Percentiles rank a stretch among this genome's conserved stretches.
Evolutionary conservation across 352 stramenopile genomes (phyloP).

Genomic region (Phytophthora multivora): DNA sequence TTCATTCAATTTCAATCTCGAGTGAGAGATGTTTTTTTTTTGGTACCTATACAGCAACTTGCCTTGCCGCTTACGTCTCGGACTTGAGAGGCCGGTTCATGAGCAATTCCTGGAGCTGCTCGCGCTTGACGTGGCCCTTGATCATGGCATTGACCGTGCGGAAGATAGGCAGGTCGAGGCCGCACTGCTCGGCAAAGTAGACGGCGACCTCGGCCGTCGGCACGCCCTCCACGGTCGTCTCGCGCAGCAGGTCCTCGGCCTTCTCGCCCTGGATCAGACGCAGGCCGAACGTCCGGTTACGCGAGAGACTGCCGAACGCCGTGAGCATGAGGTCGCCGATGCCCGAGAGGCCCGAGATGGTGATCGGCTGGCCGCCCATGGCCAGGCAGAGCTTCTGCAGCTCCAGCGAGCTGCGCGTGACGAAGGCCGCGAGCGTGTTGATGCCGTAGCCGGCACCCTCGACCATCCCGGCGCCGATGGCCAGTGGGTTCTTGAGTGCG

Average conservation of each 20-base stretch:
- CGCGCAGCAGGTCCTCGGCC: constrained; percentile 93
- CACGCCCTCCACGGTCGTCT: constrained; percentile 94
- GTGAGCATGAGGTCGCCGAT: constrained; percentile 96
- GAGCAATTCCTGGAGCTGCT: constrained; percentile 74
- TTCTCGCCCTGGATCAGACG: constrained; percentile 92
- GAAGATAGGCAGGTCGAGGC: constrained; percentile 93
- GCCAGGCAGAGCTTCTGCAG: constrained; percentile 95
- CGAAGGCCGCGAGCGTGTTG: constrained; percentile 94
- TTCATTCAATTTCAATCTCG: constrained; percentile 88
- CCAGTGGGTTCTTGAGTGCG: constrained; percentile 98
- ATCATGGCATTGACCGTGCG: constrained; percentile 85
- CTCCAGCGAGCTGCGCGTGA: constrained; percentile 96
- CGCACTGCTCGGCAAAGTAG: constrained; percentile 90
- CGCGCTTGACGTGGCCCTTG: constrained; percentile 76
- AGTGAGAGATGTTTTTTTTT: too few relatives aligned
- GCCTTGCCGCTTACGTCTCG: constrained; percentile 50
- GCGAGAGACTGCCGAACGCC: constrained; percentile 95
- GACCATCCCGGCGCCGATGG: constrained; percentile 97
- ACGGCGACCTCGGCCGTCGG: constrained; percentile 94
- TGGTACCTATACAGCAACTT: too few relatives aligned
- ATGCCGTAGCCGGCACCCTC: constrained; percentile 96
- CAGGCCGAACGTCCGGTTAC: constrained; percentile 96
- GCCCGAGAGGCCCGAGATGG: constrained; percentile 93
- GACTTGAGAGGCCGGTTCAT: constrained; percentile 86
- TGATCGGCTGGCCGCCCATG: constrained; percentile 94